Evolutionary conservation across 202 grass and related monocot genomes (phyloP).

Genomic region (Elaeis oleifera): DNA sequence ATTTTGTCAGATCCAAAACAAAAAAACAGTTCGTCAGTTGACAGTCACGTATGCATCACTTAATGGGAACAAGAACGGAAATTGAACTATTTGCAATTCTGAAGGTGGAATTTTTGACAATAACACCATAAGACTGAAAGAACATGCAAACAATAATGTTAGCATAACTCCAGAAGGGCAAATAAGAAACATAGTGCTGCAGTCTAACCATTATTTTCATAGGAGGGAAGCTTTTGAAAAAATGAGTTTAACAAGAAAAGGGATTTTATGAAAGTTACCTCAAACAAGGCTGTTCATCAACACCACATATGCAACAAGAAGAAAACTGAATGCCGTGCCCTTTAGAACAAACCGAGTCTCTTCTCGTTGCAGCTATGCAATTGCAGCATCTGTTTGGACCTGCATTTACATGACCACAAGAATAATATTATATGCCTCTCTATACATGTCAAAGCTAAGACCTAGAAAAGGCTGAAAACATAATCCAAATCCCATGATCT

Average conservation of each 20-base stretch:
- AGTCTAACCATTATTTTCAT: no score
- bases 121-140: no score
- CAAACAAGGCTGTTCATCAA: slow-evolving; percentile 43
- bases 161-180: no score
- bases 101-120: no score
- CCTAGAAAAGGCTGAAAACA: neutral
- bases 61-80: no score
- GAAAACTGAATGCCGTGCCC: slow-evolving; percentile 35
- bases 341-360: slow-evolving; percentile 34
- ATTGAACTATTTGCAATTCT: no score
- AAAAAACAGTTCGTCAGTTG: no score
- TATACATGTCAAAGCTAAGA: neutral
- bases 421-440: slow-evolving; percentile 5
- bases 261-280: slow-evolving; percentile 24
- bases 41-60: no score
- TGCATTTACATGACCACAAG: slow-evolving; percentile 23
- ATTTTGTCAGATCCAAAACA: no score
- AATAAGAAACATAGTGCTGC: no score
- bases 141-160: no score
- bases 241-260: neutral
- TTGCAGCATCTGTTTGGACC: slow-evolving; percentile 33
- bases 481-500: slow-evolving; percentile 3
- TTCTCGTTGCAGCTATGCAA: slow-evolving; percentile 30
- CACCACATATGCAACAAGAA: slow-evolving; percentile 30
- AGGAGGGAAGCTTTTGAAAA: no score